Evolutionary conservation across 2,329 filamentous ascomycete genomes (phyloP), one percentile per base, ranked within the genome.

Genomic region (Phyllosticta citrichinensis): DNA sequence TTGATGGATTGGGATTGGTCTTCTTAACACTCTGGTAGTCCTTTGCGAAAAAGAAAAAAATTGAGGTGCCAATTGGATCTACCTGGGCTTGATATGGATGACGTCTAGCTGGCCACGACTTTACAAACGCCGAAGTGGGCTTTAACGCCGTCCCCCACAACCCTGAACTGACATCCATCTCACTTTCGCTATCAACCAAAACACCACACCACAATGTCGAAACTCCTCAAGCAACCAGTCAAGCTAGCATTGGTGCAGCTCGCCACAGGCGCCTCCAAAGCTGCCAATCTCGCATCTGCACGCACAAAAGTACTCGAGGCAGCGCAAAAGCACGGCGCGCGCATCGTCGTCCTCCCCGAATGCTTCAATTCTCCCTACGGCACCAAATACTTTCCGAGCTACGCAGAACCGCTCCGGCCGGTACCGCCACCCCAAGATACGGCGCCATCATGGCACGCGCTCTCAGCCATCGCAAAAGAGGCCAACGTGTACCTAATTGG

Each of bases 301-400:
- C 87, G 89, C 62, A 80, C 81, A 52, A 92, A 94, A 72, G 91
- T 97, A 62, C 82, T 91, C 64, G 86, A 91, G 73, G 93, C 94
- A 5, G 87, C 91, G 24, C 74, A 79, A 25, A 78, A 60, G 11
- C 63, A 78, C 3, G 93, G 93, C 66, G 91, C 93, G 63, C 85
- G 88, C 62, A 85, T 99, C 63, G 87, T 97, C 65, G 91, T 97
- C 35, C 83, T 99, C 19, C 94, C 94, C 40, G 94, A 99, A 79
- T 99, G 94, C 81, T 99, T 99, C 85, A 99, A 99, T 80, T 95
- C 89, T 52, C 94, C 94, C 9, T 99, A 99, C 76, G 94, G 94
- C 66, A 91, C 86, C 66, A 82, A 91, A 70, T 92, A 87, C 80
- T 99, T 99, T 77, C 87, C 92, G 59, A 83, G 86, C 63, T 97